Base-by-base conservation (phyloP, 345 rosid species). In the Ceriops decandra region DNA sequence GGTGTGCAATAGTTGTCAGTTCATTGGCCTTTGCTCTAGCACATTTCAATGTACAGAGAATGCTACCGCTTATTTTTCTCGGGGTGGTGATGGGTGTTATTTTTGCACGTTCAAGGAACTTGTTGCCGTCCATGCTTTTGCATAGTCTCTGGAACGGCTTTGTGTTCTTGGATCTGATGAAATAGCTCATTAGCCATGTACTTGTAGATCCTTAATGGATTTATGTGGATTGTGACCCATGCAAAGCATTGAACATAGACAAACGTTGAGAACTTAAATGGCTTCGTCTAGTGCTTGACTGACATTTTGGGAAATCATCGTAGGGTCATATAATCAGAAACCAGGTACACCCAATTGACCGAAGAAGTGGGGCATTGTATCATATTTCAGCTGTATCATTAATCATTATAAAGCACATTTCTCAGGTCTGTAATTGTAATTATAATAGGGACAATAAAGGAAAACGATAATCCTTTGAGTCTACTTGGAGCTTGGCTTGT, bases 131-230 rank as follows among this genome's bases (percentile, higher is more conserved):
- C 20, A 92, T 92, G 90, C 87, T 95, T 68, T 81, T 95, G 85
- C 99, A 95, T 76, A 92, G 97, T 82, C 90, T 92, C 72, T 95
- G 99, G 98, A 95, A 95, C 78, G 96, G 92, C 63, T 92, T 92
- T 75, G 98, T 92, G 60, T 92, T 92, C 91, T 71, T 88, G 73
- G 96, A 90, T 78, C 74, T 95, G 69, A 90, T 95, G 95, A 85
- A 87, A 72, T 95, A 81, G 67, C 58, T 28, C 36, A 20, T 21
- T 72, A 47, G 59, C 63, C 35, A 62, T 46, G 62, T 52, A 52
- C 74, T 19, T 52, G 8, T 68, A 61, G 78, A 56, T 64, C 52
- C 16, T 70, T 46, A 65, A 59, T 59, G 51, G 20, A 57, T 52
- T 72, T 22, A 32, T 28, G 54, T 53, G 26, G 68, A 75, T 61